Percentiles rank a stretch among this genome's conserved stretches.
These are phyloP conservation scores for Sesbania bispinosa DNA, from an alignment of 306 rosid genomes.

Conservation along the genomic window DNA sequence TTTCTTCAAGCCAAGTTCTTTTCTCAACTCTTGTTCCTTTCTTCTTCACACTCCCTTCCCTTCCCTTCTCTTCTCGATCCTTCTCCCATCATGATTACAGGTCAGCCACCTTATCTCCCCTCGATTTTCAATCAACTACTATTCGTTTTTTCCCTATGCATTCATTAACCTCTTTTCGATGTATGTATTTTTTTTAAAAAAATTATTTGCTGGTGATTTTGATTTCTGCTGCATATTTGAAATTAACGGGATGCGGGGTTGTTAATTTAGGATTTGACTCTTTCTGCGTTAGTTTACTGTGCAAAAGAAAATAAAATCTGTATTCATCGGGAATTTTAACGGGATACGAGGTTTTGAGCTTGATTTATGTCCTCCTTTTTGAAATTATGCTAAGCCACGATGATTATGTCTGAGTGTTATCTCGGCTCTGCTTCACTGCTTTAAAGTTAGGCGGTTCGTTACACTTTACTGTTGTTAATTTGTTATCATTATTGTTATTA, in stretches of 20 bases:
- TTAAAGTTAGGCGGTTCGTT: background rate
- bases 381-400: background rate
- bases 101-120: conserved; percentile 38
- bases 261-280: conserved; percentile 18
- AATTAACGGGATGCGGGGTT: conserved; percentile 26
- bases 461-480: background rate
- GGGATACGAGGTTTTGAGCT: conserved; percentile 10
- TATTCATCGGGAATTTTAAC: background rate
- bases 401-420: background rate
- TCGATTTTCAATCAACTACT: conserved; percentile 24
- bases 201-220: background rate
- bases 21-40: conserved; percentile 13
- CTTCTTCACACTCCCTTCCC: background rate
- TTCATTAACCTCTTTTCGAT: background rate
- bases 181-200: background rate
- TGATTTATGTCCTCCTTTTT: conserved; percentile 3
- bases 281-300: background rate
- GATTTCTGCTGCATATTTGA: conserved; percentile 10
- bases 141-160: background rate
- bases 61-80: conserved; percentile 34
- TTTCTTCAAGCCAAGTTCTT: conserved; percentile 61
- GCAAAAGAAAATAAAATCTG: background rate
- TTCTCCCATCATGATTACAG: conserved; percentile 67
- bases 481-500: background rate
- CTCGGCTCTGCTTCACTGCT: background rate